phyloP scores from a whole-genome alignment of 2,329 filamentous ascomycete genomes.

The Dothistroma septosporum region DNA sequence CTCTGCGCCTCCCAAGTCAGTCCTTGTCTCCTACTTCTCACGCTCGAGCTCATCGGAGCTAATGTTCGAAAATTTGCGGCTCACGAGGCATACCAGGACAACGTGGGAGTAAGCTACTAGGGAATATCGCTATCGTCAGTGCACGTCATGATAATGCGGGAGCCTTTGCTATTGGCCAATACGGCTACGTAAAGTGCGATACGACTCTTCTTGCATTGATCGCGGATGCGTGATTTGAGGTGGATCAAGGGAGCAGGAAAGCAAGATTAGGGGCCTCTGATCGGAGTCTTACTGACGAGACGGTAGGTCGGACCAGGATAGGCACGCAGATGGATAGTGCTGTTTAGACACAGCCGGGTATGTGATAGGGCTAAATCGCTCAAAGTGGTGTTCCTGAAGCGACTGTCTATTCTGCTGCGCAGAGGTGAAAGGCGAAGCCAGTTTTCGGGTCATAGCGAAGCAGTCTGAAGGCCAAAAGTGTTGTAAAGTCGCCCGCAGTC shows the following conservation, averaged over 20 bases:
- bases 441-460: constrained; percentile 61
- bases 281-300: constrained; percentile 52
- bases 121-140: constrained; percentile 52
- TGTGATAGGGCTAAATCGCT: too few relatives aligned
- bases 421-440: constrained; percentile 60
- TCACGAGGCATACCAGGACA: constrained; percentile 56
- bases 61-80: constrained; percentile 40
- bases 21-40: constrained; percentile 40
- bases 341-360: too few relatives aligned
- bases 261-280: constrained; percentile 50
- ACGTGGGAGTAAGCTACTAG: constrained; percentile 46
- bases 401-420: constrained; percentile 55
- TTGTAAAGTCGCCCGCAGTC: constrained; percentile 53
- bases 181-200: constrained; percentile 44
- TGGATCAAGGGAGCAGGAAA: constrained; percentile 47
- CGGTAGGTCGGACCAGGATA: constrained; percentile 55
- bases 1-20: constrained; percentile 47
- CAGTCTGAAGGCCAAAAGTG: constrained; percentile 57
- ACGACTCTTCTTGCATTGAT: constrained; percentile 49
- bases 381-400: too few relatives aligned
- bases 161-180: constrained; percentile 31
- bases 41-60: constrained; percentile 45
- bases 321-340: constrained; percentile 56
- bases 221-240: constrained; percentile 47
- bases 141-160: constrained; percentile 49